phyloP scores from a whole-genome alignment of 306 rosid species.

The Vigna angularis region DNA sequence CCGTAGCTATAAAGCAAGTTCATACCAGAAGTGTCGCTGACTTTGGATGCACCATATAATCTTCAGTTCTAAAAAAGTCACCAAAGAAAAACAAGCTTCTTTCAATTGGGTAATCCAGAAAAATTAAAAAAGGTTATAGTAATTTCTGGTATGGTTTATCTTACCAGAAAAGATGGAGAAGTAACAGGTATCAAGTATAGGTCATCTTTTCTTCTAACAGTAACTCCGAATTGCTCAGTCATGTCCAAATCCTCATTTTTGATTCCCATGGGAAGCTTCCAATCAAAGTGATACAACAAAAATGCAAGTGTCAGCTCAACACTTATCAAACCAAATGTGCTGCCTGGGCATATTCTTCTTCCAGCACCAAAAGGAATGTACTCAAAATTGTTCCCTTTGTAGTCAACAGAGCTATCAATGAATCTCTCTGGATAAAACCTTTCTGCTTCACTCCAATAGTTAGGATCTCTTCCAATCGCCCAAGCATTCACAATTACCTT shows the following conservation, averaged over 20 bases:
- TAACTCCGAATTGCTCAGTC: neutral
- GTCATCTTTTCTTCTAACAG: neutral
- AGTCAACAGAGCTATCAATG: neutral
- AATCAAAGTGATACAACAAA: conserved; percentile 14
- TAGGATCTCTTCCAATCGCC: conserved; percentile 54
- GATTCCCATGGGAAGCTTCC: conserved; percentile 6
- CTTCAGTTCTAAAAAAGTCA: neutral
- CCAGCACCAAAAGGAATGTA: neutral
- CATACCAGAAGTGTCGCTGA: neutral
- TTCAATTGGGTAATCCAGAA: neutral
- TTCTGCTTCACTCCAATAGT: conserved; percentile 32
- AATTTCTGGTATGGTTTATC: neutral
- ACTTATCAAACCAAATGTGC: neutral
- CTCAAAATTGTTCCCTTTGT: neutral
- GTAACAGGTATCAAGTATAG: neutral
- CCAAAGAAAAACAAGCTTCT: neutral
- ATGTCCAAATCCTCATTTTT: neutral
- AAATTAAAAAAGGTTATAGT: neutral
- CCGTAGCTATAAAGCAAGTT: neutral
- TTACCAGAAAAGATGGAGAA: neutral
- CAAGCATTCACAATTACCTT: conserved; percentile 44
- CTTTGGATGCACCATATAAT: neutral
- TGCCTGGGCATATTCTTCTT: conserved; percentile 14
- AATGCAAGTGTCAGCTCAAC: neutral
- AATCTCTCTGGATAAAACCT: conserved; percentile 32